Percentiles rank a stretch among this genome's conserved stretches.
phyloP scores from a whole-genome alignment of 192 early-diverging fungal species.

The Coemansia furcata region DNA sequence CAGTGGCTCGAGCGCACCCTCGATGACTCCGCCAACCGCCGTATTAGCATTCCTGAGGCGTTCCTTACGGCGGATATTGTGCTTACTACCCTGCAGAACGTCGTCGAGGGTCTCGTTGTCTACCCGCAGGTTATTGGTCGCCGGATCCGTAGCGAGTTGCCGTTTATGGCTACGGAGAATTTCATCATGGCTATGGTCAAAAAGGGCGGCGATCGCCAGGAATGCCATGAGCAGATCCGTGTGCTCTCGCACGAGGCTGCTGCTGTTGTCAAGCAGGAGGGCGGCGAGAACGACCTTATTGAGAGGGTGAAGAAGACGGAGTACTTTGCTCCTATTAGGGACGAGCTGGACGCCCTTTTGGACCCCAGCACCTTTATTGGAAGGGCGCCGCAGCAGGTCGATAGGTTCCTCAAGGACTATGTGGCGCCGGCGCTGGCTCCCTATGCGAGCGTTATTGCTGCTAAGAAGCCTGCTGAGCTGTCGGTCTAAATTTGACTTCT shows the following conservation, averaged over 20 bases:
- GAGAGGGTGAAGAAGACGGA: conserved; percentile 74
- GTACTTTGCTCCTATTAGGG: conserved; percentile 88
- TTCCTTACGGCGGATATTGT: conserved; percentile 97
- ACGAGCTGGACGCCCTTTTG: conserved; percentile 72
- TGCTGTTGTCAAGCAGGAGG: conserved; percentile 84
- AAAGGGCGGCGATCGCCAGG: conserved; percentile 92
- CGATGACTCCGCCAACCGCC: conserved; percentile 95
- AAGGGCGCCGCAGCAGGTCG: conserved; percentile 91
- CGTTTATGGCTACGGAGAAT: conserved; percentile 99
- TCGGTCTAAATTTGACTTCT: conserved; percentile 14
- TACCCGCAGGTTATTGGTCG: conserved; percentile 93
- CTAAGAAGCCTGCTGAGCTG: conserved; percentile 46
- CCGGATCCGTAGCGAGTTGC: conserved; percentile 90
- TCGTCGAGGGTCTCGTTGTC: conserved; percentile 95
- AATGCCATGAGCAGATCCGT: conserved; percentile 96
- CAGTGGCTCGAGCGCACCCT: conserved; percentile 99
- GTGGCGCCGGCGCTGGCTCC: conserved; percentile 82
- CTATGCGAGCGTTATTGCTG: conserved; percentile 61
- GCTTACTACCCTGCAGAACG: conserved; percentile 92
- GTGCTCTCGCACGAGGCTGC: conserved; percentile 94
- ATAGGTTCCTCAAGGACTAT: conserved; percentile 74
- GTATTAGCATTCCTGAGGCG: conserved; percentile 93
- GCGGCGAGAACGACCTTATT: conserved; percentile 94
- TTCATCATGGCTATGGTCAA: conserved; percentile 99
- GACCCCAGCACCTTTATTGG: conserved; percentile 93